Evolutionary conservation across 2,329 filamentous ascomycete species (phyloP).

Genomic region (Pestalotiopsis sp.): DNA sequence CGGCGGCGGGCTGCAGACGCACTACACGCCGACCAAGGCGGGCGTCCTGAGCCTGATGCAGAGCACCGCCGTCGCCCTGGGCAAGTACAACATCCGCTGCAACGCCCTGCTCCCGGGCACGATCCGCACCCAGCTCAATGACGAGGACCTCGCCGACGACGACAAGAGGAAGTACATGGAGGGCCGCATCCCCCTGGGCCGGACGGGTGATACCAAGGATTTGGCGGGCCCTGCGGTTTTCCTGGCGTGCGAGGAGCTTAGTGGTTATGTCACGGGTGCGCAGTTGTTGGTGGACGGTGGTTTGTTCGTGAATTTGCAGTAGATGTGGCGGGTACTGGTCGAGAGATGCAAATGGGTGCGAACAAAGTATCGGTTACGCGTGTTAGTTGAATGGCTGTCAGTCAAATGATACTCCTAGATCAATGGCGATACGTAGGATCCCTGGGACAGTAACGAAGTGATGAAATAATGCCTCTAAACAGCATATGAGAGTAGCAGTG

Average conservation of each 20-base stretch:
- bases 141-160: constrained; percentile 75
- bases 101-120: constrained; percentile 85
- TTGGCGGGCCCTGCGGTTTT: constrained; percentile 85
- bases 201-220: constrained; percentile 73
- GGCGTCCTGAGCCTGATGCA: constrained; percentile 82
- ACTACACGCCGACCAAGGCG: constrained; percentile 90
- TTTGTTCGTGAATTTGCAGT: constrained; percentile 87
- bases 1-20: constrained; percentile 76
- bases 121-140: constrained; percentile 81
- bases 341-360: neutral
- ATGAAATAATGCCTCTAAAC: too few relatives aligned
- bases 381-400: too few relatives aligned
- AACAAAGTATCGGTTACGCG: neutral
- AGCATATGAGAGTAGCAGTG: too few relatives aligned
- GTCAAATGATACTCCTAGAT: too few relatives aligned
- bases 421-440: too few relatives aligned
- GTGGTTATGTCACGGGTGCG: constrained; percentile 78
- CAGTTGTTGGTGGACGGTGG: constrained; percentile 88
- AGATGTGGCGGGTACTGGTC: neutral
- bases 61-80: constrained; percentile 77
- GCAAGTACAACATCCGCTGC: constrained; percentile 74
- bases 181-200: constrained; percentile 74
- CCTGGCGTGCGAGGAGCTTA: constrained; percentile 76
- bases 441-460: too few relatives aligned
- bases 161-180: constrained; percentile 79